Evolutionary conservation across 1,284 basidiomycete species (phyloP), one percentile per base, ranked within the genome.

Genomic region (Cryptococcus deneoformans): DNA sequence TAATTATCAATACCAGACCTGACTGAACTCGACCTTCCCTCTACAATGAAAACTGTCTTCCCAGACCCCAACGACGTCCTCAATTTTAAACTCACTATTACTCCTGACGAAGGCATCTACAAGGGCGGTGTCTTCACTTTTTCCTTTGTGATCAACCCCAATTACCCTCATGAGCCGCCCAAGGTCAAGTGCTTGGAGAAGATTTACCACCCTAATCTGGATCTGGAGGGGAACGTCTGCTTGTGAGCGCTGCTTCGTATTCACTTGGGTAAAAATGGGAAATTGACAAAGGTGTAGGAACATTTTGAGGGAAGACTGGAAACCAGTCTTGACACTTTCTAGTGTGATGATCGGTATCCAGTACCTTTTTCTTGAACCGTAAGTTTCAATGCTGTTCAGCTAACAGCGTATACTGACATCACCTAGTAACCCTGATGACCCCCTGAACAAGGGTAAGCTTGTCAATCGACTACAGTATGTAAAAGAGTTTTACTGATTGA

Each of bases 141-240:
- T 81, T 92, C 89, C 36, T 94, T 99, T 78, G 84, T 84, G 60
- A 97, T 99, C 84, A 96, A 92, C 80, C 87, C 87, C 76, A 98
- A 96, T 80, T 99, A 99, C 79, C 96, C 96, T 46, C 96, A 99
- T 77, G 95, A 99, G 69, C 92, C 95, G 57, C 96, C 96, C 68
- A 99, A 97, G 79, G 96, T 99, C 79, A 94, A 96, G 76, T 98
- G 95, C 80, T 87, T 86, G 54, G 92, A 94, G 76, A 97, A 88
- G 94, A 97, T 99, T 74, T 99, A 99, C 78, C 96, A 99, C 77
- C 96, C 96, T 1, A 99, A 99, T 72, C 87, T 99, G 49, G 95
- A 99, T 77, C 84, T 97, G 39, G 92, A 98, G 72, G 94, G 94
- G 51, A 97, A 97, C 67, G 92, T 98, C 42, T 95, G 92, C 79